phyloP scores from a whole-genome alignment of 768 basidiomycete genomes.

The Suillus lakei region DNA sequence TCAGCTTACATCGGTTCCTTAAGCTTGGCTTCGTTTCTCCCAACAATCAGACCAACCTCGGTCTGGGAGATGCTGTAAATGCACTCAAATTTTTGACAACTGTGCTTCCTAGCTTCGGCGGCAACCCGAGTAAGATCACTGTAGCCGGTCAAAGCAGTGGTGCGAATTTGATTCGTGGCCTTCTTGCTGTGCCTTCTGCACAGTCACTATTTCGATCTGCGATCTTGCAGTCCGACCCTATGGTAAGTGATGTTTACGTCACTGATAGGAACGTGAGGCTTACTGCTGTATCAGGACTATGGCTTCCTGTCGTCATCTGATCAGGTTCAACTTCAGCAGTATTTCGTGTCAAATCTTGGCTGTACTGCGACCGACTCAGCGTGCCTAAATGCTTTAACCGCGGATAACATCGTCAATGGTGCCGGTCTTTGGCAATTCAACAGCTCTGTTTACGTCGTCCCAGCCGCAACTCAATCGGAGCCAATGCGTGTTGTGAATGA shows the following conservation, averaged over 20 bases:
- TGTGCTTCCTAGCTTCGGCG: slow-evolving; percentile 67
- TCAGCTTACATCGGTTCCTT: neutral
- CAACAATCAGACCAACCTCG: slow-evolving; percentile 71
- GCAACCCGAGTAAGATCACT: slow-evolving; percentile 66
- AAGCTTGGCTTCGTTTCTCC: slow-evolving; percentile 81
- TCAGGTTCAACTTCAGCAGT: slow-evolving; percentile 56
- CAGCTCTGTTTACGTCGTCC: slow-evolving; percentile 49
- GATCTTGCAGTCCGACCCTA: slow-evolving; percentile 87
- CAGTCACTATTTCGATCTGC: slow-evolving; percentile 74
- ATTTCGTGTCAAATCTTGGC: slow-evolving; percentile 51
- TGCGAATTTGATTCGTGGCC: slow-evolving; percentile 74
- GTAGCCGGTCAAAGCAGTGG: slow-evolving; percentile 86
- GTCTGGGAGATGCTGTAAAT: slow-evolving; percentile 67
- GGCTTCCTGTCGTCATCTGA: slow-evolving; percentile 64
- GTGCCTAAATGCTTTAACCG: slow-evolving; percentile 56
- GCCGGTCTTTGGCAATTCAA: slow-evolving; percentile 53
- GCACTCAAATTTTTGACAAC: slow-evolving; percentile 66
- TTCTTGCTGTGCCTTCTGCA: slow-evolving; percentile 75
- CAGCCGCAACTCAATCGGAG: slow-evolving; percentile 48
- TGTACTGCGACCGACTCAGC: slow-evolving; percentile 50
- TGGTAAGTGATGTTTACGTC: slow-evolving; percentile 50
- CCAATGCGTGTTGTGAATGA: slow-evolving; percentile 74
- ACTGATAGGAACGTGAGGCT: neutral
- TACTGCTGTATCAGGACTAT: slow-evolving; percentile 54
- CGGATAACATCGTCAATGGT: slow-evolving; percentile 52